Percentiles rank a stretch among this genome's conserved stretches.
Evolutionary conservation across 2,329 filamentous ascomycete species (phyloP).

Genomic region (Tympanopsis confertula): DNA sequence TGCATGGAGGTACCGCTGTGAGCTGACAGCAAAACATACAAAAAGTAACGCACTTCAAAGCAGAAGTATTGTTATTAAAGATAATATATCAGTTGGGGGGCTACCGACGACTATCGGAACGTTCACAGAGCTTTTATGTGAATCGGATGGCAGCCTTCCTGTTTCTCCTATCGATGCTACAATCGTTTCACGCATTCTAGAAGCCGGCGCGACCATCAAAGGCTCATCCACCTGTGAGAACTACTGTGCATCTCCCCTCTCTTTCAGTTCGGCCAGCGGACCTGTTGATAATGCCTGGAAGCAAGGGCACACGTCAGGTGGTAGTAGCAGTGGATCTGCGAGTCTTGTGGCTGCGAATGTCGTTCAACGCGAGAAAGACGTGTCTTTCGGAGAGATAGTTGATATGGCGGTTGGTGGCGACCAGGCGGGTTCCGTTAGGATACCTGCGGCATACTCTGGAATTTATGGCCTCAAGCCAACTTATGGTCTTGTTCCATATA

Average conservation of each 20-base stretch:
- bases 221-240: conserved; percentile 16
- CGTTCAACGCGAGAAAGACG: neutral
- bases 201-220: conserved; percentile 11
- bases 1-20: conserved; percentile 19
- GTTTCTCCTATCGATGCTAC: conserved; percentile 10
- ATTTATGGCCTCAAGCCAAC: conserved; percentile 25
- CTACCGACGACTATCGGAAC: conserved; percentile 13
- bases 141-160: conserved; percentile 6
- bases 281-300: conserved; percentile 14
- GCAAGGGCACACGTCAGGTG: conserved; percentile 13
- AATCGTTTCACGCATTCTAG: conserved; percentile 11
- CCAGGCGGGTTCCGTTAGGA: conserved; percentile 17
- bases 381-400: conserved; percentile 6
- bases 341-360: conserved; percentile 12
- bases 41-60: conserved; percentile 6
- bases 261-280: conserved; percentile 13
- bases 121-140: conserved; percentile 3
- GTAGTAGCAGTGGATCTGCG: conserved; percentile 18
- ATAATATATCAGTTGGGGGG: conserved; percentile 15
- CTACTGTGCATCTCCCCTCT: conserved; percentile 15
- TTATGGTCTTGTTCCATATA: conserved; percentile 29
- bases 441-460: conserved; percentile 16
- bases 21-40: conserved; percentile 8
- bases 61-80: conserved; percentile 12
- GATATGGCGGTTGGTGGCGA: conserved; percentile 17